phyloP scores from a whole-genome alignment of 2,329 filamentous ascomycete species.

The Claviceps pazoutovae region DNA sequence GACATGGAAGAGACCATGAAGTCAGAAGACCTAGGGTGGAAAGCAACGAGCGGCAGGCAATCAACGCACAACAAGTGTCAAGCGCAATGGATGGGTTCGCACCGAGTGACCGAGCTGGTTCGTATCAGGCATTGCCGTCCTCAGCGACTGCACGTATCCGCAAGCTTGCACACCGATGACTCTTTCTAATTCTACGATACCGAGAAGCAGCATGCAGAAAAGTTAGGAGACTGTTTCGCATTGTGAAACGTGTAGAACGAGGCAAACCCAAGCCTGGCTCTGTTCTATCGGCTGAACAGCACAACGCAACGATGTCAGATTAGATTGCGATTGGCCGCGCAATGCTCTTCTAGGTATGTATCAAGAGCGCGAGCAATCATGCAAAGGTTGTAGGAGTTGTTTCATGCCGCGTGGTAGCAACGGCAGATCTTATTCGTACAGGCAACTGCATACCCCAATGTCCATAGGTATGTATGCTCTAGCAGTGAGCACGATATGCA shows the following conservation, averaged over 20 bases:
- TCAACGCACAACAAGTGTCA: neutral
- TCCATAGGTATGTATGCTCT: no score
- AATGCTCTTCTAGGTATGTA: neutral
- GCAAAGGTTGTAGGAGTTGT: neutral
- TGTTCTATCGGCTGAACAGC: neutral
- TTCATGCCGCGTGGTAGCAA: neutral
- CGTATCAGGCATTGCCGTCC: neutral
- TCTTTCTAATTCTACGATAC: no score
- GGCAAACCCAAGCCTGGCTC: neutral
- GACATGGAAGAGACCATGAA: neutral
- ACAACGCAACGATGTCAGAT: neutral
- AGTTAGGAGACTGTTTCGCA: neutral
- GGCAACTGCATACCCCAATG: no score
- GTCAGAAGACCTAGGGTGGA: neutral
- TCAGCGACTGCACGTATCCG: neutral
- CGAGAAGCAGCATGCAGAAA: neutral
- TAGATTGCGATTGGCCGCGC: neutral
- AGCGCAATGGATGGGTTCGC: neutral
- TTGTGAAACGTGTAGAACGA: neutral
- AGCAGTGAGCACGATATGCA: neutral
- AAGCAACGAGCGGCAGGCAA: neutral
- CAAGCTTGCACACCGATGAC: neutral
- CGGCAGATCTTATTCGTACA: neutral
- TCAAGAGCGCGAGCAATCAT: neutral
- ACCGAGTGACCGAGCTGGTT: neutral